Evolutionary conservation across 306 rosid species (phyloP), one percentile per base, ranked within the genome.

Genomic region (Ormosia emarginata): DNA sequence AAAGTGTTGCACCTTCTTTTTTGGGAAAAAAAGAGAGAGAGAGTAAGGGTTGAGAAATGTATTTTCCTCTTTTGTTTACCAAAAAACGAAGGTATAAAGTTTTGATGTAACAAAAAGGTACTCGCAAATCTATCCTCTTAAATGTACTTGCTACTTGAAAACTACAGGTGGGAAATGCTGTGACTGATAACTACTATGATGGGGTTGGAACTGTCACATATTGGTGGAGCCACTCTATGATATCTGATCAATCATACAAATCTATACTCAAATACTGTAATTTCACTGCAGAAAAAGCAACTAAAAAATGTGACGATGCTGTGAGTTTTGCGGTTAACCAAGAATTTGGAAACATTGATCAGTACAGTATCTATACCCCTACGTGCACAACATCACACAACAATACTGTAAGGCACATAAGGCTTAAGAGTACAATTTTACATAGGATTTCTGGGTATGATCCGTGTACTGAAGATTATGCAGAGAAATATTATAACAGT

Each of bases 171-270:
- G 98, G 98, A 53, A 93, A 93, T 86, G 96, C 91, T 8, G 91
- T 90, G 41, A 93, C 91, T 6, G 94, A 94, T 82, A 85, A 59
- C 74, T 88, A 90, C 69, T 83, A 90, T 32, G 97, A 92, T 44
- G 78, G 83, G 36, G 50, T 90, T 15, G 94, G 94, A 86, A 92
- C 94, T 5, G 91, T 92, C 6, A 74, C 89, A 53, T 92, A 46
- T 73, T 92, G 97, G 98, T 94, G 98, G 98, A 90, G 82, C 33
- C 98, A 92, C 81, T 70, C 94, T 36, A 82, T 94, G 85, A 94
- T 94, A 78, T 94, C 98, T 1, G 95, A 94, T 78, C 76, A 71
- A 0, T 88, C 94, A 50, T 94, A 92, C 90, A 79, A 81, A 52
- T 79, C 95, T 33, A 92, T 94, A 70, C 86, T 94, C 71, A 80